Conservation (phyloP, 257 asterid species). For the Solanum bulbocastanum region DNA sequence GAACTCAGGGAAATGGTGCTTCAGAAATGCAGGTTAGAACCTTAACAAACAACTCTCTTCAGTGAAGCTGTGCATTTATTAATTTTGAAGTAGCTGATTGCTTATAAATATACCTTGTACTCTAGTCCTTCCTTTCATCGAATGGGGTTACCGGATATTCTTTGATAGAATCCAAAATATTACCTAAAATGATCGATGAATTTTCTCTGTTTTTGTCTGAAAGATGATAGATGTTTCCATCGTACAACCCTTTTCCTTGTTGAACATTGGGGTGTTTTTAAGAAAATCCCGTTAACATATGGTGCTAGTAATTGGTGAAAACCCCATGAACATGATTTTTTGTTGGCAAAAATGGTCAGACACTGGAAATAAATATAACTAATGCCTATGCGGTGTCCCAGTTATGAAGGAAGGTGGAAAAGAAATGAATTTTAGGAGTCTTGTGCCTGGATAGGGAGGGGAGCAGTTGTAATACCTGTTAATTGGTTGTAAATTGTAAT, state of each 20-base stretch:
- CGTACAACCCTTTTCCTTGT: neutral
- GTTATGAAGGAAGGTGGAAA: neutral
- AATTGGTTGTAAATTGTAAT: neutral
- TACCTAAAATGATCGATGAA: neutral
- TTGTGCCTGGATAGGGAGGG: neutral
- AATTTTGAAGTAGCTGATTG: neutral
- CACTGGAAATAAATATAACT: neutral
- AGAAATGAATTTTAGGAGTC: neutral
- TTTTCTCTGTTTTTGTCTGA: neutral
- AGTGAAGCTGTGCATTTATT: neutral
- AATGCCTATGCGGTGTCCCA: neutral
- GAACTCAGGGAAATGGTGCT: conserved; percentile 60
- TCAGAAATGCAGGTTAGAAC: conserved; percentile 76
- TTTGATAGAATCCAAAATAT: neutral
- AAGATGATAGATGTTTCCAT: neutral
- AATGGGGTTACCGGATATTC: neutral
- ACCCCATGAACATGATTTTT: neutral
- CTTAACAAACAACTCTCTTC: neutral
- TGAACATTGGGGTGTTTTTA: neutral
- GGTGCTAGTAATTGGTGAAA: neutral
- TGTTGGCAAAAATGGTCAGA: neutral
- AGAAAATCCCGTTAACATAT: neutral
- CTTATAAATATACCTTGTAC: neutral
- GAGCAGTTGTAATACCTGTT: neutral
- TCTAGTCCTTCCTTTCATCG: neutral